Percentiles rank a stretch among this genome's conserved stretches.
Conservation (phyloP, 176 grass and related monocot species). For the Thinopyrum elongatum region DNA sequence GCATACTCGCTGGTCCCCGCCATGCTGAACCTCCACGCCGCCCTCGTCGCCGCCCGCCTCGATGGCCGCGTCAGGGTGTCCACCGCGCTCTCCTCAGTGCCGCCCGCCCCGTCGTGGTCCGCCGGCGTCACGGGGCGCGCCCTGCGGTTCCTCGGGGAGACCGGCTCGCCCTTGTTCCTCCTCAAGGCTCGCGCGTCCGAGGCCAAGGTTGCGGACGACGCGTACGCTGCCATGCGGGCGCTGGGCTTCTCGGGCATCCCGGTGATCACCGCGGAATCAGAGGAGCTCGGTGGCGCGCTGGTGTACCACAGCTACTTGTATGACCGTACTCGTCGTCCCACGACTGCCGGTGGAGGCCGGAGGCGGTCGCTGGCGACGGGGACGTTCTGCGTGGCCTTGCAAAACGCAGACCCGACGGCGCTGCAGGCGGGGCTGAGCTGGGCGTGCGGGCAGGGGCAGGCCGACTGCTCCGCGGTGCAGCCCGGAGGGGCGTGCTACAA, state of each 20-base stretch:
- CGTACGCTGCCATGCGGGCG: slow-evolving; percentile 31
- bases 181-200: slow-evolving; percentile 12
- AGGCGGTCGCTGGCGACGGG: slow-evolving; percentile 42
- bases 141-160: slow-evolving; percentile 25
- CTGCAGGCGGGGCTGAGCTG: slow-evolving; percentile 63
- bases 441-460: slow-evolving; percentile 63
- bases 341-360: not conserved
- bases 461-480: slow-evolving; percentile 75
- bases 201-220: slow-evolving; percentile 6
- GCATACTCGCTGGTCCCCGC: slow-evolving; percentile 37
- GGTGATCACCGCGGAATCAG: not conserved
- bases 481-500: slow-evolving; percentile 60
- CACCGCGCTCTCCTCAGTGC: not conserved
- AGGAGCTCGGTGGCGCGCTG: not conserved
- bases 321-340: not conserved
- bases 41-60: slow-evolving; percentile 33
- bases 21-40: slow-evolving; percentile 34
- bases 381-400: slow-evolving; percentile 76
- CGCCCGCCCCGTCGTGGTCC: not conserved
- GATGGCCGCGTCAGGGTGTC: slow-evolving; percentile 39
- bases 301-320: slow-evolving; percentile 29
- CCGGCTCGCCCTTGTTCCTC: slow-evolving; percentile 33
- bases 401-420: slow-evolving; percentile 55
- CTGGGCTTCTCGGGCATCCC: slow-evolving; percentile 23
- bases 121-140: not conserved